Evolutionary conservation across 768 basidiomycete species (phyloP).

Genomic region (Lactarius psammicola): DNA sequence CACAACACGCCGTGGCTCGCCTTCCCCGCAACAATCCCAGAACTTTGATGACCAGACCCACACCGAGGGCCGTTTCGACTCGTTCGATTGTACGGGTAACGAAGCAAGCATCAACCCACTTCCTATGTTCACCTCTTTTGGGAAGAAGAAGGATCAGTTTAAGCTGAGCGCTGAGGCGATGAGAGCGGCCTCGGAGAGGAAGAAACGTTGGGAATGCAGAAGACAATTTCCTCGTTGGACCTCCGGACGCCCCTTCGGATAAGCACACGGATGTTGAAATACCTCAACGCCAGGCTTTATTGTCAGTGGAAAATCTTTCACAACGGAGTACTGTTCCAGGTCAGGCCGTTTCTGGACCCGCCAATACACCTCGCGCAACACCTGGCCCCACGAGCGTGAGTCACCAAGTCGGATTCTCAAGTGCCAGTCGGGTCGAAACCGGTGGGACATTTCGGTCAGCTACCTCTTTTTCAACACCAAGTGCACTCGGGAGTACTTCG

Average conservation of each 20-base stretch:
- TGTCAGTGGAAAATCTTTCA: constrained; percentile 10
- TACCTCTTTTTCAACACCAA: constrained; percentile 11
- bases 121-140: constrained; percentile 19
- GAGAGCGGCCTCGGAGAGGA: constrained; percentile 12
- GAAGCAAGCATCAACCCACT: not conserved
- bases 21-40: not conserved
- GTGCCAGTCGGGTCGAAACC: not conserved
- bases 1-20: constrained; percentile 1
- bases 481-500: not conserved
- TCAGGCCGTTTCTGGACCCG: not conserved
- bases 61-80: not conserved
- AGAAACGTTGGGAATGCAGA: constrained; percentile 24
- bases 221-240: not conserved
- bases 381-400: not conserved
- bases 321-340: not conserved
- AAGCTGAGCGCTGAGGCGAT: constrained; percentile 20
- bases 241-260: not conserved
- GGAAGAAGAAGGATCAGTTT: constrained; percentile 18
- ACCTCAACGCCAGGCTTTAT: constrained; percentile 5
- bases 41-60: not conserved
- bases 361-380: not conserved
- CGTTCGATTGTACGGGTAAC: not conserved
- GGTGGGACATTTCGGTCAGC: constrained; percentile 9
- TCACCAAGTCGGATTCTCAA: not conserved
- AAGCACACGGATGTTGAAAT: not conserved